Conservation (phyloP, 2,329 filamentous ascomycete species). For the Penicillium sp. region DNA sequence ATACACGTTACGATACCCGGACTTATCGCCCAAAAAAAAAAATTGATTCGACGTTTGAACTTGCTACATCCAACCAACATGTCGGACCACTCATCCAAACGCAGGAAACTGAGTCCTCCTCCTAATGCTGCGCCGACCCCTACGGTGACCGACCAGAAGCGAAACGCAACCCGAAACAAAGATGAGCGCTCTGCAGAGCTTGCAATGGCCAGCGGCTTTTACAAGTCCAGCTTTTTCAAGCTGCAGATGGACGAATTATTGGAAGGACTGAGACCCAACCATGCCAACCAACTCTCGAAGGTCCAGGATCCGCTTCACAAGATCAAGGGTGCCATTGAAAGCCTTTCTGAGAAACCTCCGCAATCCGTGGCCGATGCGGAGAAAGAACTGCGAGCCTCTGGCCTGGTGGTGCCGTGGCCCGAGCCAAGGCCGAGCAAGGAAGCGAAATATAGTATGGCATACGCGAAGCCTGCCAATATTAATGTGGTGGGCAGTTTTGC, state of each 20-base stretch:
- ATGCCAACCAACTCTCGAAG: conserved; percentile 56
- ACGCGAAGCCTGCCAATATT: conserved; percentile 71
- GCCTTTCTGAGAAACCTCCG: conserved; percentile 53
- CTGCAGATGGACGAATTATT: conserved; percentile 67
- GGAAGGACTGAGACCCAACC: conserved; percentile 57
- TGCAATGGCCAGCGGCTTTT: conserved; percentile 52
- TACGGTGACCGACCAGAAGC: conserved; percentile 33
- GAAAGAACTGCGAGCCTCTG: conserved; percentile 64
- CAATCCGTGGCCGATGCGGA: conserved; percentile 65
- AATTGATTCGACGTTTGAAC: conserved; percentile 16
- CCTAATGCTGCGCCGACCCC: conserved; percentile 16
- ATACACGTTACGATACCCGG: conserved; percentile 9
- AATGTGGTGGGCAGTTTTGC: conserved; percentile 90
- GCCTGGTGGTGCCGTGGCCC: conserved; percentile 79
- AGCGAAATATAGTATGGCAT: conserved; percentile 79
- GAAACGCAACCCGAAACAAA: conserved; percentile 21
- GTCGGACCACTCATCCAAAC: conserved; percentile 43
- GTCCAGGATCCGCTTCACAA: conserved; percentile 57
- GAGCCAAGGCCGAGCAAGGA: conserved; percentile 74
- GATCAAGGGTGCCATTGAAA: conserved; percentile 60
- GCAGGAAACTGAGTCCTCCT: conserved; percentile 50
- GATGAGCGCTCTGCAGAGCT: conserved; percentile 36
- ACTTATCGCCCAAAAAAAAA: conserved; percentile 20
- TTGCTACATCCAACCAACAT: conserved; percentile 20
- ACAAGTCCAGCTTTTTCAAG: conserved; percentile 68